Percentiles rank a stretch among this genome's conserved stretches.
These are phyloP conservation scores for Globisporangium heterothallicum DNA, from an alignment of 352 stramenopile species.

Conservation along the genomic window DNA sequence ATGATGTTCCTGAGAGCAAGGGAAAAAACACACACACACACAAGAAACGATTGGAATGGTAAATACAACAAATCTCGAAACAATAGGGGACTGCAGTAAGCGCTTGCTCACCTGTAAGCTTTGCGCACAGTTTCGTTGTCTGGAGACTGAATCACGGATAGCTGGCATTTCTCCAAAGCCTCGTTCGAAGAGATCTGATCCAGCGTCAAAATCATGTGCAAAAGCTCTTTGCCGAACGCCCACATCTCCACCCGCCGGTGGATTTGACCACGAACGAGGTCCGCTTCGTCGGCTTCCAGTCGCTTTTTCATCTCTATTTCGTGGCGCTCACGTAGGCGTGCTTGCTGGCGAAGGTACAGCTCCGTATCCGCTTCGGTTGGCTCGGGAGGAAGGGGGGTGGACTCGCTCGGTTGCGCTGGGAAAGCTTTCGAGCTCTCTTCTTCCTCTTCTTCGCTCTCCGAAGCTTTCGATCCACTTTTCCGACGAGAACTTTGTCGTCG, in stretches of 20 bases:
- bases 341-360: slow-evolving; percentile 79
- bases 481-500: slow-evolving; percentile 22
- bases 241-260: slow-evolving; percentile 76
- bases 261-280: slow-evolving; percentile 70
- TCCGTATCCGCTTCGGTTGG: slow-evolving; percentile 66
- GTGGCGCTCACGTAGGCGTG: slow-evolving; percentile 71
- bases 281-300: slow-evolving; percentile 70
- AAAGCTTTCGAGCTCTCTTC: not conserved
- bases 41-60: too few relatives aligned
- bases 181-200: slow-evolving; percentile 75
- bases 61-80: too few relatives aligned
- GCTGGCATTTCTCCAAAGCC: slow-evolving; percentile 62
- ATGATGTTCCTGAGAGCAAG: slow-evolving; percentile 68
- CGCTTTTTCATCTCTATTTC: slow-evolving; percentile 81
- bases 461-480: slow-evolving; percentile 47
- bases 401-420: slow-evolving; percentile 16
- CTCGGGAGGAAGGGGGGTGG: slow-evolving; percentile 63
- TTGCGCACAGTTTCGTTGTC: slow-evolving; percentile 81
- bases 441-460: slow-evolving; percentile 52
- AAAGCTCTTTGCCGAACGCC: slow-evolving; percentile 76
- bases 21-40: not conserved
- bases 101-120: slow-evolving; percentile 77
- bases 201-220: slow-evolving; percentile 83
- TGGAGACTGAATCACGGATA: slow-evolving; percentile 75
- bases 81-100: too few relatives aligned